Evolutionary conservation across 306 rosid genomes (phyloP), one percentile per base, ranked within the genome.

Genomic region (Lotus japonicus): DNA sequence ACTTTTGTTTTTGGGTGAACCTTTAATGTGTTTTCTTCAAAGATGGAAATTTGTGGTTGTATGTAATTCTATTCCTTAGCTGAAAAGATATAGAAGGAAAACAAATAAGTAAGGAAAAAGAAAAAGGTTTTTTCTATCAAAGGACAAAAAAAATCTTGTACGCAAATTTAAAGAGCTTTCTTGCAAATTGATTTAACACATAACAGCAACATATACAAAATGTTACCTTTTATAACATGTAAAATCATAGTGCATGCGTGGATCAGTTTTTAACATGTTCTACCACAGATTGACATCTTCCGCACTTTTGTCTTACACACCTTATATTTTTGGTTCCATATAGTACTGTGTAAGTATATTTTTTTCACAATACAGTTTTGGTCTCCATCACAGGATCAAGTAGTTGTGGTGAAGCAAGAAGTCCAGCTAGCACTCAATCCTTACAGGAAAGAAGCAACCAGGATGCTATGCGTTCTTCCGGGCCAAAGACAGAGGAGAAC

Each of bases 371-470:
- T 64, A 31, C 28, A 77, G 9, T 71, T 71, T 62, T 59, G 43
- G 35, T 62, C 16, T 19, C 5, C 66, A 41, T 81, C 35, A 26
- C 87, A 95, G 99, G 97, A 80, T 81, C 96, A 51, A 67, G 82
- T 76, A 79, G 85, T 39, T 55, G 68, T 43, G 82, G 89, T 0
- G 98, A 90, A 80, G 81, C 79, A 61, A 85, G 76, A 72, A 88
- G 95, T 77, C 84, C 83, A 1, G 77, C 73, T 9, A 72, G 89
- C 31, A 83, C 56, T 45, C 91, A 80, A 43, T 71, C 56, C 4
- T 31, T 36, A 28, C 90, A 66, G 44, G 96, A 90, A 26, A 63
- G 44, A 74, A 77, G 81, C 83, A 76, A 39, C 42, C 86, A 71
- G 39, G 95, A 80, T n/a, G 38, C 57, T 4, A 36, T 42, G 1